phyloP scores from a whole-genome alignment of 768 basidiomycete genomes.

The Gloeophyllum trabeum region DNA sequence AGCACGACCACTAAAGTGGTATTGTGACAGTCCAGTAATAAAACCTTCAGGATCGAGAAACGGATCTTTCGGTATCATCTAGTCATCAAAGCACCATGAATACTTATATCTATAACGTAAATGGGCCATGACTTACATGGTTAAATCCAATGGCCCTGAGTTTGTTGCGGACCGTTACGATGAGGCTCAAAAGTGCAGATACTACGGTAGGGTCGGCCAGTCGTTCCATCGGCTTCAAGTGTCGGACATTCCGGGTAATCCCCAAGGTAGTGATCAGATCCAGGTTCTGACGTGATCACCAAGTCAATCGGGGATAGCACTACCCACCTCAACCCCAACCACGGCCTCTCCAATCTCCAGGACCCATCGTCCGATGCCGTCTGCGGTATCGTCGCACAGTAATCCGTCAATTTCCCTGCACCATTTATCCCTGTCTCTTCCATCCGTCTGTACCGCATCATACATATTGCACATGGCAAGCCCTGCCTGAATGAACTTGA shows the following conservation, averaged over 20 bases:
- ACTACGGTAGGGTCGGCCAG: constrained; percentile 66
- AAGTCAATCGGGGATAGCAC: too few species aligned
- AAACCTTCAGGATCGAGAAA: constrained; percentile 62
- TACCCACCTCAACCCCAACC: constrained; percentile 45
- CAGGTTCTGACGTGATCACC: too few species aligned
- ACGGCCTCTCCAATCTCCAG: constrained; percentile 50
- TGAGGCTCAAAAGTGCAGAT: constrained; percentile 57
- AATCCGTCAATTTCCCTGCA: constrained; percentile 52
- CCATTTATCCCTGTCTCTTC: too few species aligned
- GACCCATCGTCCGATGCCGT: constrained; percentile 61
- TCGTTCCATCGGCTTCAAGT: constrained; percentile 50
- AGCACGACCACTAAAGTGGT: constrained; percentile 13
- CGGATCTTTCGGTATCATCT: constrained; percentile 60
- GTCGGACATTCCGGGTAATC: background rate
- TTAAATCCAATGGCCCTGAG: constrained; percentile 43
- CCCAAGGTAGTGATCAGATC: background rate
- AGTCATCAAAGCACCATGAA: constrained; percentile 6
- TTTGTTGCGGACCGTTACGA: constrained; percentile 60
- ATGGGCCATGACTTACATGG: constrained; percentile 18
- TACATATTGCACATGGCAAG: constrained; percentile 66
- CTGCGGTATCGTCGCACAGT: constrained; percentile 67
- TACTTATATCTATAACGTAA: background rate
- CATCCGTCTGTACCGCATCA: constrained; percentile 20
- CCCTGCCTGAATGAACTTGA: constrained; percentile 63
- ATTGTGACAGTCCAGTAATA: constrained; percentile 30